Evolutionary conservation across 2,329 filamentous ascomycete genomes (phyloP), one percentile per base, ranked within the genome.

Genomic region (Aspergillus piperis): DNA sequence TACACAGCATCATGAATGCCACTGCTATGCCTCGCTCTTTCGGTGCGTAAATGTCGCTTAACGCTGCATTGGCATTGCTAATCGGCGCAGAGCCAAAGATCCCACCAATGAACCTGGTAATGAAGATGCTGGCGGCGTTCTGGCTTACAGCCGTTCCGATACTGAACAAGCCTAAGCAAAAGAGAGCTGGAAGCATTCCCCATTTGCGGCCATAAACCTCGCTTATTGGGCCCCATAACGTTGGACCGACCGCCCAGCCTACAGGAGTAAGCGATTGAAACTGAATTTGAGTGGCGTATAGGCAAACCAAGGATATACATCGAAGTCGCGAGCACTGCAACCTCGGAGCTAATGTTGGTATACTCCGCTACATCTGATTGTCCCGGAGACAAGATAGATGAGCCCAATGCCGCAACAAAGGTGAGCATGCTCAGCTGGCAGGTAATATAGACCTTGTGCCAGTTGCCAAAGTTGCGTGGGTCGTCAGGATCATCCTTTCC

Each of bases 301-400:
- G 2, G 83, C 71, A 0, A 80, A 79, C 5, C 83, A 70, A 27
- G 73, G 67, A 8, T 83, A 64, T 3, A 83, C 79, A 3, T 77
- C n/a, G 47, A 50, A 11, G 47, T 50, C n/a, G 27, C 47, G 5
- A 50, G 47, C 15, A 50, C 47, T 3, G 47, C 74, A 7, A 75
- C 75, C 57, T 83, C 80, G 19, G 65, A 57, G 27, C 76, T 76
- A 30, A 83, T 73, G 11, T 73, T 71, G 23, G 79, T 58, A 55
- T 83, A 77, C 30, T 67, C 60, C 2, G 78, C 74, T 41, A 85
- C 78, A 1, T 65, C 71, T 3, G 70, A 52, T 44, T 78, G 75
- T 1, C 80, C 83, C 1, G 82, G 79, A 2, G 82, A 72, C 36
- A 82, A 80, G 58, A 85, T 82, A 15, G 79, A 81, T 7, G 80